These are phyloP conservation scores for Stropharia rugosoannulata DNA, from an alignment of 768 basidiomycete species.

Conservation along the genomic window DNA sequence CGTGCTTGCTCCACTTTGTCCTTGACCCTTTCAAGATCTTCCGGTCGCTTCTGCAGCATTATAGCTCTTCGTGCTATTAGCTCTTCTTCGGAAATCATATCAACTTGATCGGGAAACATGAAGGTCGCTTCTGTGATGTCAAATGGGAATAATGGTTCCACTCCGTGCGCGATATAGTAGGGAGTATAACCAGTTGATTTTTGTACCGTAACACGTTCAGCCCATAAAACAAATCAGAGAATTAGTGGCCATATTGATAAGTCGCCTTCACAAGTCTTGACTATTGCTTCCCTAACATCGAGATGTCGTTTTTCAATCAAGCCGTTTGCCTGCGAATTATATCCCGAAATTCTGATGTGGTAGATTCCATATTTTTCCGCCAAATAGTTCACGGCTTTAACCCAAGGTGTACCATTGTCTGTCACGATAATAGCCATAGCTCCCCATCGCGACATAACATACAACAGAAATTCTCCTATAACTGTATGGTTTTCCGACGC, in stretches of 20 bases:
- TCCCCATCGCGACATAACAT: constrained; percentile 14
- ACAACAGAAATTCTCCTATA: constrained; percentile 9
- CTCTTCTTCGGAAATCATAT: constrained; percentile 4
- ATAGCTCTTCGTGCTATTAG: constrained; percentile 10
- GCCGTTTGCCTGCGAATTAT: background rate
- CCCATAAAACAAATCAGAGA: constrained; percentile 25
- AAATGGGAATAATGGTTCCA: constrained; percentile 26
- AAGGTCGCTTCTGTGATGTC: constrained; percentile 14
- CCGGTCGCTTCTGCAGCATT: constrained; percentile 8
- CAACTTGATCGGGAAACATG: background rate
- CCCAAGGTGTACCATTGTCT: constrained; percentile 11
- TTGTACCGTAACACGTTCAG: constrained; percentile 27
- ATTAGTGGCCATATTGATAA: constrained; percentile 27
- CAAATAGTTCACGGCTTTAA: background rate
- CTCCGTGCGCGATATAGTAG: constrained; percentile 28
- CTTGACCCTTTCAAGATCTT: constrained; percentile 9
- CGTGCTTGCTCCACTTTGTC: background rate
- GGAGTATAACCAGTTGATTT: constrained; percentile 30
- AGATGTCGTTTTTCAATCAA: background rate
- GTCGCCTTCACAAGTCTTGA: constrained; percentile 27
- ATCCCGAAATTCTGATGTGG: background rate
- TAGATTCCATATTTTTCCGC: background rate
- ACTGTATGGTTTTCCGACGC: no score
- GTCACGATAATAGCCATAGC: constrained; percentile 17
- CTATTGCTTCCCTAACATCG: background rate